phyloP scores from a whole-genome alignment of 2,329 filamentous ascomycete species.

The Colletotrichum filicis region DNA sequence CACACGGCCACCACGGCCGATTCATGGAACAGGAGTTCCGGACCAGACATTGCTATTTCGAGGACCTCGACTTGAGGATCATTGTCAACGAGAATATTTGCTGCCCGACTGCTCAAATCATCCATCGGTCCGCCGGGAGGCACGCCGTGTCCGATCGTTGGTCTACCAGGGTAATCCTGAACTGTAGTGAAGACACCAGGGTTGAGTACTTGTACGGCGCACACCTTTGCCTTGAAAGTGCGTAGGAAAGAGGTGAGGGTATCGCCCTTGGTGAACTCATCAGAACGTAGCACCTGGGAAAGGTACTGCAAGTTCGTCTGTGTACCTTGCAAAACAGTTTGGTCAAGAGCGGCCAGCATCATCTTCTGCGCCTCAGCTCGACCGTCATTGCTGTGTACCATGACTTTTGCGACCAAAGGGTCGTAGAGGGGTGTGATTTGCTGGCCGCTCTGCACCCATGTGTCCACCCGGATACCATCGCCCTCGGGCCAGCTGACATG shows the following conservation, averaged over 20 bases:
- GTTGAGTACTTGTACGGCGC: not conserved
- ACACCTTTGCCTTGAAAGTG: not conserved
- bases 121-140: slow-evolving; percentile 72
- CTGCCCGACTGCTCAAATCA: slow-evolving; percentile 64
- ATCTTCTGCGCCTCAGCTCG: slow-evolving; percentile 60
- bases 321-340: not conserved
- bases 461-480: slow-evolving; percentile 66
- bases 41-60: slow-evolving; percentile 47
- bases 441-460: slow-evolving; percentile 69
- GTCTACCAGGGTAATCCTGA: slow-evolving; percentile 69
- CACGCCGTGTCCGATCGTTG: slow-evolving; percentile 66
- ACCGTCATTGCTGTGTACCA: slow-evolving; percentile 61
- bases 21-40: not conserved
- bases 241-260: slow-evolving; percentile 1
- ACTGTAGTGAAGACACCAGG: slow-evolving; percentile 47
- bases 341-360: not conserved
- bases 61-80: slow-evolving; percentile 60
- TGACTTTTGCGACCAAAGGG: slow-evolving; percentile 67
- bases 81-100: slow-evolving; percentile 71
- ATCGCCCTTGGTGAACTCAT: not conserved
- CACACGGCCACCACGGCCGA: slow-evolving; percentile 4
- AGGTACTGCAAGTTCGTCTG: slow-evolving; percentile 10
- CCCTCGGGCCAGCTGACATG: slow-evolving; percentile 64
- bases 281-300: not conserved
- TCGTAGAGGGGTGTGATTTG: slow-evolving; percentile 68